Evolutionary conservation across 2,329 filamentous ascomycete species (phyloP).

Genomic region (Arthrobotrys musiformis): DNA sequence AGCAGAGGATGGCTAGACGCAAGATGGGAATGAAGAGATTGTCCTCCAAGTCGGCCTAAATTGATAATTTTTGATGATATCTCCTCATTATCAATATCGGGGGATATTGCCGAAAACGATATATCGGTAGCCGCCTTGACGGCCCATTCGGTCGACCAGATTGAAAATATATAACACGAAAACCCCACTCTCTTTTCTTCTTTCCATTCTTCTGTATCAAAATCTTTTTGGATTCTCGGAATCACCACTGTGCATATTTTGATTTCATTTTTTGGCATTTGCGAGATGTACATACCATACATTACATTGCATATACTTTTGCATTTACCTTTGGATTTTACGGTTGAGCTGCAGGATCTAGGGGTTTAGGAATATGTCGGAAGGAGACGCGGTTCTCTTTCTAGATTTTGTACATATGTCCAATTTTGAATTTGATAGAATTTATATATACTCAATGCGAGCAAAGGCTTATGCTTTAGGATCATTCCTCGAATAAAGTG

Average conservation of each 20-base stretch:
- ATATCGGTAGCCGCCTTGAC: conserved; percentile 10
- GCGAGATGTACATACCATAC: conserved; percentile 37
- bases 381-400: neutral
- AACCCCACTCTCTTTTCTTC: neutral
- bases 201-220: conserved; percentile 18
- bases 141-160: neutral
- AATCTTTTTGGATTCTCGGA: neutral
- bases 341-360: neutral
- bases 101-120: neutral
- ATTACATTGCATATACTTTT: no score
- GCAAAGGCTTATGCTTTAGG: neutral
- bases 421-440: neutral
- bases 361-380: neutral
- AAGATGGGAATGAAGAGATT: conserved; percentile 49
- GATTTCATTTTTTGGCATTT: conserved; percentile 6
- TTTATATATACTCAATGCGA: neutral
- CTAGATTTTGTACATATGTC: conserved; percentile 17
- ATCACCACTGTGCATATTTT: neutral
- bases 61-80: neutral
- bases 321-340: neutral
- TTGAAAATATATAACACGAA: neutral
- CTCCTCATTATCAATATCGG: neutral
- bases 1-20: conserved; percentile 46
- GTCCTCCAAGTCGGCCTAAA: conserved; percentile 21
- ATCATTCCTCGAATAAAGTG: no score